phyloP scores from a whole-genome alignment of 2,329 filamentous ascomycete species.

The Ampelomyces quisqualis region DNA sequence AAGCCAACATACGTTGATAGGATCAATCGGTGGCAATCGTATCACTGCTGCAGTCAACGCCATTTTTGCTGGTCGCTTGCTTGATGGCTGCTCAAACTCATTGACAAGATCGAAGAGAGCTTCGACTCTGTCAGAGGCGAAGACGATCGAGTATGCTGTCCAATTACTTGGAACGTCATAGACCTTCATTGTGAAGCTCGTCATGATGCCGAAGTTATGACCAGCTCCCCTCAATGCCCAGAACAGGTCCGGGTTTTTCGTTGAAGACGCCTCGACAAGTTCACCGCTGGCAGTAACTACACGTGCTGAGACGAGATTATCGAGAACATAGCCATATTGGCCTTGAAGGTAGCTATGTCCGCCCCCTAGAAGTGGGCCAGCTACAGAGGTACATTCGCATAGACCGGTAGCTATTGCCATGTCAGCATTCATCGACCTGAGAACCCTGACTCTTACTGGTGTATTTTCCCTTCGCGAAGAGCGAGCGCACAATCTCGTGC shows the following conservation, averaged over 20 bases:
- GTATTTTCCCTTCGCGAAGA: constrained; percentile 33
- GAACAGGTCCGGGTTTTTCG: constrained; percentile 40
- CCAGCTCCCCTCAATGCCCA: constrained; percentile 45
- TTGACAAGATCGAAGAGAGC: constrained; percentile 38
- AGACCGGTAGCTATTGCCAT: constrained; percentile 17
- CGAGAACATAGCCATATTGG: constrained; percentile 43
- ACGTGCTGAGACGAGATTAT: constrained; percentile 23
- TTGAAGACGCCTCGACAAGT: constrained; percentile 30
- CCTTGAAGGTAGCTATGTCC: constrained; percentile 58
- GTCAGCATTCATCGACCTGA: constrained; percentile 2
- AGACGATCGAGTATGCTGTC: constrained; percentile 18
- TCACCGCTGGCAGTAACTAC: constrained; percentile 34
- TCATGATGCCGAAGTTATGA: constrained; percentile 43
- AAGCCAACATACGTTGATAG: constrained; percentile 12
- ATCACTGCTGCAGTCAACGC: constrained; percentile 12
- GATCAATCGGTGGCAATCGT: constrained; percentile 15
- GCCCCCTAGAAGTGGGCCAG: constrained; percentile 58
- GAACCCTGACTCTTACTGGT: constrained; percentile 27
- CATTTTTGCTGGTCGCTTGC: constrained; percentile 9
- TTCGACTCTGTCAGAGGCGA: constrained; percentile 27
- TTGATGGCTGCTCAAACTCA: constrained; percentile 7
- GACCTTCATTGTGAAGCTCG: constrained; percentile 38
- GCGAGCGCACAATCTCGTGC: constrained; percentile 25
- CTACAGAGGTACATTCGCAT: constrained; percentile 49
- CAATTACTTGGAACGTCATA: constrained; percentile 13